Conservation (phyloP, 2,329 filamentous ascomycete species). For the Arthrobotrys sinensis region DNA sequence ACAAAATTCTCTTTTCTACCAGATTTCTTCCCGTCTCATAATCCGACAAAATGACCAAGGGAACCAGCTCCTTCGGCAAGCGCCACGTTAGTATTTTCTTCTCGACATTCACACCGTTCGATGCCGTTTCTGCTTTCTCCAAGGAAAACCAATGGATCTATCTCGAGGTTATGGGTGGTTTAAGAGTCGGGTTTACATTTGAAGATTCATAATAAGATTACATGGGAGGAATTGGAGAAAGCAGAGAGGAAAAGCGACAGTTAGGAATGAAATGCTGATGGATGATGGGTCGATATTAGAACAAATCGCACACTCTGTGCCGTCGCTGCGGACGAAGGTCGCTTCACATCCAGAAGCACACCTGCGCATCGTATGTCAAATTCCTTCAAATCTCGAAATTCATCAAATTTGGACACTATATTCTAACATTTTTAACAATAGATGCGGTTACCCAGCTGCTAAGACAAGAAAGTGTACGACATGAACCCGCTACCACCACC, state of each 20-base stretch:
- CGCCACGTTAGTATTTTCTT: constrained; percentile 64
- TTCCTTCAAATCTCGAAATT: not conserved
- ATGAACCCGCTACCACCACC: constrained; percentile 27
- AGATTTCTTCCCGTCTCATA: constrained; percentile 53
- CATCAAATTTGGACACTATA: not conserved
- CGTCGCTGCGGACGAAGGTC: constrained; percentile 98
- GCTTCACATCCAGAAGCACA: constrained; percentile 99
- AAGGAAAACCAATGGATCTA: constrained; percentile 27
- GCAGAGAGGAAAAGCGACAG: not conserved
- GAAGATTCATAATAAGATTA: constrained; percentile 1
- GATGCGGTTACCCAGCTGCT: constrained; percentile 96
- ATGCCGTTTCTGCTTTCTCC: constrained; percentile 9
- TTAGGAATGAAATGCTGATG: constrained; percentile 28
- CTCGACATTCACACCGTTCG: constrained; percentile 16
- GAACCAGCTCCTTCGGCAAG: constrained; percentile 65
- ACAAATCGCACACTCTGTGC: constrained; percentile 98
- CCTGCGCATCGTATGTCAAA: constrained; percentile 77
- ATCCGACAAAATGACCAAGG: constrained; percentile 61
- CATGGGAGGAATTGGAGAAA: constrained; percentile 10
- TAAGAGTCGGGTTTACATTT: constrained; percentile 3
- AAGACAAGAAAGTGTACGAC: constrained; percentile 98
- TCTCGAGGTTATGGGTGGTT: constrained; percentile 10
- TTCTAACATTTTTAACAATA: constrained; percentile 64
- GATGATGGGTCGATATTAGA: constrained; percentile 67
- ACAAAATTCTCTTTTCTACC: constrained; percentile 4